Conservation (phyloP, 2,329 filamentous ascomycete species). For the Colletotrichum sojae region DNA sequence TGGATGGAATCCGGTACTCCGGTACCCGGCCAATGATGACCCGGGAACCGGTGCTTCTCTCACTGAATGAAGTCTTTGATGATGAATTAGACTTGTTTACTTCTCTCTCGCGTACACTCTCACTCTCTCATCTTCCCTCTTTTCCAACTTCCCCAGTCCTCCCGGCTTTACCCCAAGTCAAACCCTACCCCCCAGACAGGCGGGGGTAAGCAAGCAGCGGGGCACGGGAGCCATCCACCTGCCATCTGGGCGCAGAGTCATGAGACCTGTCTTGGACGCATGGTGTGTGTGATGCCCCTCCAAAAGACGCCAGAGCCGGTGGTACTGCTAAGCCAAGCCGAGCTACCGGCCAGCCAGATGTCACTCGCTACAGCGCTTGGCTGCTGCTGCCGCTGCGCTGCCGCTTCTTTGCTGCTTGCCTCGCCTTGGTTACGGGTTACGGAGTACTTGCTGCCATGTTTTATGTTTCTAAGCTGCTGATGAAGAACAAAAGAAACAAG, state of each 20-base stretch:
- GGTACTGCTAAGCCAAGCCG: constrained; percentile 5
- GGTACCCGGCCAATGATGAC: constrained; percentile 13
- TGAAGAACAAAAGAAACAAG: neutral
- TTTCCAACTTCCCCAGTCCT: neutral
- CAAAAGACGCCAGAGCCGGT: constrained; percentile 4
- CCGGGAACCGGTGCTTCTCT: neutral
- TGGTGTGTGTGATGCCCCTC: constrained; percentile 26
- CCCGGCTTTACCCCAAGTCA: neutral
- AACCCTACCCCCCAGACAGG: neutral
- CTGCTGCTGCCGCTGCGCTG: constrained; percentile 22
- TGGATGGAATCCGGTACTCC: too few species aligned
- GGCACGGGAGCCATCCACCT: constrained; percentile 39
- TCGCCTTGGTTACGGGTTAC: neutral
- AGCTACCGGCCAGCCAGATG: neutral
- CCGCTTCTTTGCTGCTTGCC: constrained; percentile 2
- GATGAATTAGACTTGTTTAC: too few species aligned
- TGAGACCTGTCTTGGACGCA: constrained; percentile 34
- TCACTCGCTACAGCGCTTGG: neutral
- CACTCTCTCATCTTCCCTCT: too few species aligned
- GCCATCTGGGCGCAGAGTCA: constrained; percentile 32
- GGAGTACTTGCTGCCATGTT: neutral
- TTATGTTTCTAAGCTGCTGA: constrained; percentile 9
- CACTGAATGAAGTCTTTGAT: too few species aligned
- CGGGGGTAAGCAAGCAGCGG: constrained; percentile 13
- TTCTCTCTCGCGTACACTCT: too few species aligned